Base-by-base conservation (phyloP, 208 protist genomes). In the Novymonas esmeraldas region DNA sequence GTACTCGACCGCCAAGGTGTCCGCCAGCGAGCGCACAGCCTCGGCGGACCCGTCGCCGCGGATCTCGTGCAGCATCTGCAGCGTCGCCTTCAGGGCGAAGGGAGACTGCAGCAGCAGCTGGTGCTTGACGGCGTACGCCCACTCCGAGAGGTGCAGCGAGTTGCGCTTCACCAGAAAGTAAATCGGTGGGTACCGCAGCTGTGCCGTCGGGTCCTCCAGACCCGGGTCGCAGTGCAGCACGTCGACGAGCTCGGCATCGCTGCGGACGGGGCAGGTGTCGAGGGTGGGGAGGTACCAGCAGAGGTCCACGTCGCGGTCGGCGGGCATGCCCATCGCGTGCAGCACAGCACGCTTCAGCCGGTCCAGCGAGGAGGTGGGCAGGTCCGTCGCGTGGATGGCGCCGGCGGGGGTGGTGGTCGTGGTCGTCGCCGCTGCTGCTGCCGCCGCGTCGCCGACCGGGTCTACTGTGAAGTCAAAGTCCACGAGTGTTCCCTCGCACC, bases 101-200 rank as follows among this genome's bases (percentile, higher is more conserved):
- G 92, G 92, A 3, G 85, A 94, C 64, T 95, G 89, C 13, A 95
- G 79, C 26, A 97, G 78, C 42, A 97, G 73, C 66, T 95, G 87
- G 69, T 97, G 92, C 69, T 90, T 90, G 54, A 97, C 92, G 13
- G 87, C 87, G 70, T 90, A 95, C 31, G 92, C 92, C 90, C 92
- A 97, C 73, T 97, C 92, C 11, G 85, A 93, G 34, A 97, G 71
- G 61, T 90, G 79, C 24, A 97, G 62, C 31, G 80, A 80, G 57
- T 79, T 75, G 34, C 89, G 92, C 69, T 95, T 94, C 13, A 94
- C 73, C 39, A 92, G 75, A 52, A 97, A 88, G 76, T 97, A 97
- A 41, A 97, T 80, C n/a, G 92, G 92, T 31, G 92, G 87, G 72
- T 94, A 90, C 64, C 54, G 79, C 34, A 92, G 69, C 22, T 83